Evolutionary conservation across 164 flowering plant genomes (phyloP).

Genomic region (Cinnamomum chago): DNA sequence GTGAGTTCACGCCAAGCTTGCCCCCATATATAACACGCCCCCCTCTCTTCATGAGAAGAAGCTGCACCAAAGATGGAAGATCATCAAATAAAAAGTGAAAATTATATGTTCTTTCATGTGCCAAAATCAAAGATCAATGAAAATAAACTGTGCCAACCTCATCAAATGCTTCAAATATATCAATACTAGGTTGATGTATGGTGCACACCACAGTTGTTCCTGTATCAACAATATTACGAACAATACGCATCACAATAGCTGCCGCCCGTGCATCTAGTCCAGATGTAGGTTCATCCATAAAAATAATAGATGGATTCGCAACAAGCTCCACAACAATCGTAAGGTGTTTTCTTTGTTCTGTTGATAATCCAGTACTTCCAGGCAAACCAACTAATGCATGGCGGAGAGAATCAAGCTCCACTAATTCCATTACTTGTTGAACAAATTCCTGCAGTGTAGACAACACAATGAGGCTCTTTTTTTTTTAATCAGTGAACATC

Average conservation of each 20-base stretch:
- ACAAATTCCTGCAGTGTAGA: constrained; percentile 65
- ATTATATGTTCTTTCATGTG: background rate
- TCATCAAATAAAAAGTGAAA: background rate
- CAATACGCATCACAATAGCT: constrained; percentile 94
- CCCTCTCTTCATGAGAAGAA: constrained; percentile 92
- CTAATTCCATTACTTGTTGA: constrained; percentile 81
- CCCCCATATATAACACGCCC: constrained; percentile 92
- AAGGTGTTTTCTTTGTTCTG: constrained; percentile 90
- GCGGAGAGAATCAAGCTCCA: constrained; percentile 71
- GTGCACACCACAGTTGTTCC: constrained; percentile 98
- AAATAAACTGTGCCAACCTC: constrained; percentile 44
- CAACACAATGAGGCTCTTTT: too few species aligned
- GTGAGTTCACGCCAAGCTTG: constrained; percentile 66
- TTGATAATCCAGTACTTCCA: constrained; percentile 77
- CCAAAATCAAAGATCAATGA: background rate
- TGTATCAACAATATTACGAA: constrained; percentile 92
- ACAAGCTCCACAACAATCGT: constrained; percentile 98
- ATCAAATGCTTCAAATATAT: constrained; percentile 95
- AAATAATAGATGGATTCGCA: constrained; percentile 92
- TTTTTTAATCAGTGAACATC: background rate
- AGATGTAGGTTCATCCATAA: constrained; percentile 99
- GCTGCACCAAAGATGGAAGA: constrained; percentile 32
- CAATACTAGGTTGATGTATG: constrained; percentile 94
- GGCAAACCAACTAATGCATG: constrained; percentile 88
- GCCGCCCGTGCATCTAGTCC: constrained; percentile 98